phyloP scores from a whole-genome alignment of 2,329 filamentous ascomycete species.

The Aspergillus tanneri region DNA sequence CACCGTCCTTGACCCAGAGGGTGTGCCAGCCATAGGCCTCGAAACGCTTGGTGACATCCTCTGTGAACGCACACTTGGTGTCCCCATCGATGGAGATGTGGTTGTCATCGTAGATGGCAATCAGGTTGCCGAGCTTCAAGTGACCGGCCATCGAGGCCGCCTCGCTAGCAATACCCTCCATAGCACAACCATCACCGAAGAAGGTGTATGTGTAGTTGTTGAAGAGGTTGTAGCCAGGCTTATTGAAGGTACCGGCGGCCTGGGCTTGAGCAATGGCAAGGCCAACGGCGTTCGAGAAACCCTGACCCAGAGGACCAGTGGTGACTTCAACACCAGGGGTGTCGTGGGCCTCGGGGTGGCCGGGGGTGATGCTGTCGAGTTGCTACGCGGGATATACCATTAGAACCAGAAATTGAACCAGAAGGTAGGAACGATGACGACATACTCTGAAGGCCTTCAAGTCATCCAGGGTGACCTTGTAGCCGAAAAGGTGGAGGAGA shows the following conservation, averaged over 20 bases:
- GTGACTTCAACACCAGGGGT: conserved; percentile 97
- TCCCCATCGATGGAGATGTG: conserved; percentile 92
- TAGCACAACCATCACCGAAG: conserved; percentile 96
- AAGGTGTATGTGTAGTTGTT: conserved; percentile 98
- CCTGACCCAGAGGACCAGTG: conserved; percentile 95
- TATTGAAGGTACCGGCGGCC: conserved; percentile 90
- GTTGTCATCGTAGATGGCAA: conserved; percentile 97
- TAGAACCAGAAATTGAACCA: not conserved
- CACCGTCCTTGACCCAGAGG: conserved; percentile 78
- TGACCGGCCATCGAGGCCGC: conserved; percentile 90
- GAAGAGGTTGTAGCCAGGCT: conserved; percentile 84
- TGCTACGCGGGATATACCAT: conserved; percentile 45
- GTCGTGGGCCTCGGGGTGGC: conserved; percentile 95
- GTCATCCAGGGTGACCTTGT: conserved; percentile 81
- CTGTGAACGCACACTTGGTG: conserved; percentile 94
- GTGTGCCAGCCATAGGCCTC: conserved; percentile 97
- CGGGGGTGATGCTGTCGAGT: conserved; percentile 81
- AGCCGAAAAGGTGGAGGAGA: conserved; percentile 94
- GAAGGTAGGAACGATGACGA: conserved; percentile 21
- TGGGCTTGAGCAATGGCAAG: conserved; percentile 95
- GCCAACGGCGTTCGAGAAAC: conserved; percentile 96
- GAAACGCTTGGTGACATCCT: conserved; percentile 92
- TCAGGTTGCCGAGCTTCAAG: conserved; percentile 96
- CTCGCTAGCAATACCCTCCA: conserved; percentile 96
- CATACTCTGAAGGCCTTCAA: conserved; percentile 94